Percentiles rank a stretch among this genome's conserved stretches.
These are phyloP conservation scores for Boletus rubroflammeus DNA, from an alignment of 768 basidiomycete genomes.

Conservation along the genomic window DNA sequence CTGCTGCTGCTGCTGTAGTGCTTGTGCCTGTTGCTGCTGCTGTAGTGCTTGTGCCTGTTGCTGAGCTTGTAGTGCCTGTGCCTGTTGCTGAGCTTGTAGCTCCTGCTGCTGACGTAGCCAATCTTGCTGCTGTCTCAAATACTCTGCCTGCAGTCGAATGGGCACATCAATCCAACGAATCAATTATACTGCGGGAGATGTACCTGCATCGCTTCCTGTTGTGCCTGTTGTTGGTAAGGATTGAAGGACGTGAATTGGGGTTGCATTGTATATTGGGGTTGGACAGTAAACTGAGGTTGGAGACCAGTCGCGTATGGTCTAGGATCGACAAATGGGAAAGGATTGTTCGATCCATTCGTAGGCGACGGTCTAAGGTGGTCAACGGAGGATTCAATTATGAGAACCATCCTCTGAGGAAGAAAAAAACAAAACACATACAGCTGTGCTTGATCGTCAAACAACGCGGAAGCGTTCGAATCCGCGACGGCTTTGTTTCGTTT, in stretches of 20 bases:
- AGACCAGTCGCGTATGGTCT: constrained; percentile 55
- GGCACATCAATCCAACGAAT: constrained; percentile 1
- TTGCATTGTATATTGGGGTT: constrained; percentile 71
- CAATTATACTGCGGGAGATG: not conserved
- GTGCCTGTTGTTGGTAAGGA: constrained; percentile 88
- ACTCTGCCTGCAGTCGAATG: constrained; percentile 37
- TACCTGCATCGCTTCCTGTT: constrained; percentile 81
- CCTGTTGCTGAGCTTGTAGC: constrained; percentile 41
- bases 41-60: too few species aligned
- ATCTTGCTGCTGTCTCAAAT: constrained; percentile 56
- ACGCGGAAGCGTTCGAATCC: constrained; percentile 63
- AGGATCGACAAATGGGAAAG: constrained; percentile 61
- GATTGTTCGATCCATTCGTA: constrained; percentile 40
- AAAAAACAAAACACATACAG: constrained; percentile 48
- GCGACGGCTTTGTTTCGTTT: constrained; percentile 66
- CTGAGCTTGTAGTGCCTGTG: constrained; percentile 33
- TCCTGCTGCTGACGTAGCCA: constrained; percentile 66
- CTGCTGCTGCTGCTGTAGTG: constrained; percentile 45
- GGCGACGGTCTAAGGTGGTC: constrained; percentile 29
- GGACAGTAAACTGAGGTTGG: constrained; percentile 72
- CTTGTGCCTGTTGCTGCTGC: constrained; percentile 16
- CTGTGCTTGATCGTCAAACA: constrained; percentile 88
- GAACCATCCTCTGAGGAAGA: not conserved
- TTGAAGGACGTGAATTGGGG: constrained; percentile 93
- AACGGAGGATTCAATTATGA: not conserved